These are phyloP conservation scores for Daldinia sp. DNA, from an alignment of 2,329 filamentous ascomycete genomes.

Conservation along the genomic window DNA sequence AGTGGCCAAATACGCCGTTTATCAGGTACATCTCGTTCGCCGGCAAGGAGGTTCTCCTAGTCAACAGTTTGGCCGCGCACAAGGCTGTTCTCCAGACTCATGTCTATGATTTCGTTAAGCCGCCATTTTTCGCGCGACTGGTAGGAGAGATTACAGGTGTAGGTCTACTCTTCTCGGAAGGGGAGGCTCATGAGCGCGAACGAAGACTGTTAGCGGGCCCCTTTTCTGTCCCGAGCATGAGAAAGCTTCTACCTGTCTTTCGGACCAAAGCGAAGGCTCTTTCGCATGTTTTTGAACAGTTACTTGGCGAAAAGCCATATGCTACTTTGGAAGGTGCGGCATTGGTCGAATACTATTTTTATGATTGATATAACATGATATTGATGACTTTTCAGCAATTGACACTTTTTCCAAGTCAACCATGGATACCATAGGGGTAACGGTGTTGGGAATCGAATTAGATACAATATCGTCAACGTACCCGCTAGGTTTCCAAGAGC, in stretches of 20 bases:
- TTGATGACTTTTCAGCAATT: slow-evolving; percentile 43
- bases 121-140: slow-evolving; percentile 51
- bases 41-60: slow-evolving; percentile 54
- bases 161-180: slow-evolving; percentile 56
- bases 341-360: background rate
- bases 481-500: slow-evolving; percentile 46
- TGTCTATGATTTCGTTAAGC: slow-evolving; percentile 56
- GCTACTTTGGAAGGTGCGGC: slow-evolving; percentile 48
- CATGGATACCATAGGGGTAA: slow-evolving; percentile 53
- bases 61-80: slow-evolving; percentile 54
- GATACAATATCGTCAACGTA: slow-evolving; percentile 45
- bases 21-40: slow-evolving; percentile 55
- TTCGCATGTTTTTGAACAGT: slow-evolving; percentile 48
- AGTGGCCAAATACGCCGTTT: slow-evolving; percentile 53
- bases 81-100: slow-evolving; percentile 56
- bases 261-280: slow-evolving; percentile 51
- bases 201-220: slow-evolving; percentile 52
- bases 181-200: slow-evolving; percentile 52
- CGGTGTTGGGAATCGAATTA: slow-evolving; percentile 53
- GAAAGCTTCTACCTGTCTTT: slow-evolving; percentile 55
- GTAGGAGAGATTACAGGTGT: slow-evolving; percentile 54
- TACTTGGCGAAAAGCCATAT: slow-evolving; percentile 41
- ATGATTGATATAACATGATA: background rate
- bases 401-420: slow-evolving; percentile 50
- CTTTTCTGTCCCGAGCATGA: slow-evolving; percentile 54